Evolutionary conservation across 2,329 filamentous ascomycete genomes (phyloP), one percentile per base, ranked within the genome.

Genomic region (Penicillium occitanis): DNA sequence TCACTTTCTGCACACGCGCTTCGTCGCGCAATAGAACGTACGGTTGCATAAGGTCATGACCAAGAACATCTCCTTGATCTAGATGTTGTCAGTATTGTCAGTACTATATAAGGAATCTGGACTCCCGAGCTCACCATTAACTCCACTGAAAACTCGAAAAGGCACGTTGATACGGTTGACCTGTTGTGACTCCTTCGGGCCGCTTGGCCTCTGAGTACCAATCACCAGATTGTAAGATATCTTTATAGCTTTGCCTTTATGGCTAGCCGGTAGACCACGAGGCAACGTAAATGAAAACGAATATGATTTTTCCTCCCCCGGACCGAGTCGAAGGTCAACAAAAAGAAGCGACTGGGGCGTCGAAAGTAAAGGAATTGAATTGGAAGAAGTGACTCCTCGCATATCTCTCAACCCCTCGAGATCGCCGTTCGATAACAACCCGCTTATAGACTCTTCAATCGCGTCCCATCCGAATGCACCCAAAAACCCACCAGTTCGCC

Each of bases 291-390:
- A 97, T 0, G 88, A 86, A 76, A 97, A 99, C 60, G 91, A 91
- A 73, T 91, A 99, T 58, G 89, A 90, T 71, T 87, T 90, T 77
- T 92, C 96, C 79, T 99, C 93, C 1, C 94, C 95, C 0, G 95
- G 93, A 6, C 86, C 89, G 25, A 99, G 85, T 71, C 90, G 88
- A 65, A 99, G 82, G 77, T 99, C 93, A 63, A 99, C 95, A 76
- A 99, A 99, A 13, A 99, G 81, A 68, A 99, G 92, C 1, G 93
- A 97, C 79, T 98, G 95, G 1, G 94, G 93, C 5, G 94, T 98
- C 17, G 92, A 95, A n/a, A 99, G 84, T 57, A 99, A 82, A 0
- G 95, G 95, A 51, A 99, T 90, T 2, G 91, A 90, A 75, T 92
- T 93, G 37, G 92, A 91, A 75, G 90, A 95, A 30, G 90, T 91